phyloP scores from a whole-genome alignment of 345 rosid species.

The Mercurialis annua region DNA sequence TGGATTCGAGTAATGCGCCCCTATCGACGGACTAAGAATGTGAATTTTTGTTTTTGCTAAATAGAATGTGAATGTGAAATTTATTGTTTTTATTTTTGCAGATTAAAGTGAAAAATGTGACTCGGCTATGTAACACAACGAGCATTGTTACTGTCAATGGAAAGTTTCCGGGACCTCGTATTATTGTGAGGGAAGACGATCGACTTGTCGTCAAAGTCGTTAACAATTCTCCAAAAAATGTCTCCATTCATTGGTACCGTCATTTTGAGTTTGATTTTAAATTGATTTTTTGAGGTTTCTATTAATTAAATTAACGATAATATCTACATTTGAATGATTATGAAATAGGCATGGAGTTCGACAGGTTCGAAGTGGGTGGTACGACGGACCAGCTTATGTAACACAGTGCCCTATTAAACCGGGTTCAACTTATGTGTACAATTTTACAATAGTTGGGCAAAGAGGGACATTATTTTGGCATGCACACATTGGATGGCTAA shows the following conservation, averaged over 20 bases:
- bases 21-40: too few relatives aligned
- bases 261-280: neutral
- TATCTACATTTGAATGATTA: neutral
- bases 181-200: constrained; percentile 15
- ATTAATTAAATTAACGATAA: neutral
- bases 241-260: constrained; percentile 20
- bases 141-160: constrained; percentile 20
- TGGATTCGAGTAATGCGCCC: too few relatives aligned
- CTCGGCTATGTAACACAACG: constrained; percentile 19
- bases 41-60: neutral
- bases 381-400: constrained; percentile 15
- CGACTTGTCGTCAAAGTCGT: constrained; percentile 18
- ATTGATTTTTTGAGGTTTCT: neutral
- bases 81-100: neutral
- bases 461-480: constrained; percentile 21
- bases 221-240: constrained; percentile 17
- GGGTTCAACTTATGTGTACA: constrained; percentile 13
- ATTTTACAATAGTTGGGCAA: constrained; percentile 17
- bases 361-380: constrained; percentile 19
- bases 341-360: constrained; percentile 18
- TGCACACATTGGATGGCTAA: constrained; percentile 16
- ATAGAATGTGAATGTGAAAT: too few relatives aligned
- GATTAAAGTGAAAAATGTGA: constrained; percentile 18
- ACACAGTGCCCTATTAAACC: constrained; percentile 17
- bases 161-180: constrained; percentile 23